A percentile compares a stretch with the other conserved stretches of the same genome.
Evolutionary conservation across 106 monocot species (phyloP).

Genomic region (Amphibolis antarctica): DNA sequence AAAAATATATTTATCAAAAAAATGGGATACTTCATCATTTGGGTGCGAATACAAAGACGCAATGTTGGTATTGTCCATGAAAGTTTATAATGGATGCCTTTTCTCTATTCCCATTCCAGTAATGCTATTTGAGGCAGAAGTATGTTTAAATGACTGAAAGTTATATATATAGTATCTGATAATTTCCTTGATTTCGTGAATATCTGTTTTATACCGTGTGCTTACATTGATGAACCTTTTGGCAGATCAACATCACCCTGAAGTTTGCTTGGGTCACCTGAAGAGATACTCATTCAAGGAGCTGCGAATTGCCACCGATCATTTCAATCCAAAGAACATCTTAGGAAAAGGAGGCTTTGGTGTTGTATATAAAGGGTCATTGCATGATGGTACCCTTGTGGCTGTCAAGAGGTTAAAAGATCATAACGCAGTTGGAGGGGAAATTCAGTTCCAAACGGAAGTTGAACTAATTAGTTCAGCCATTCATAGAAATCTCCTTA

Average conservation of each 20-base stretch:
- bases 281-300: conserved; percentile 82
- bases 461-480: conserved; percentile 93
- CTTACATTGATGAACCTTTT: not conserved
- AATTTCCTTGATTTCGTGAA: no score
- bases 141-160: no score
- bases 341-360: conserved; percentile 92
- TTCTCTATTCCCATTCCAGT: no score
- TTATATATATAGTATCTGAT: no score
- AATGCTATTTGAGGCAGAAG: no score
- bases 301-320: conserved; percentile 66
- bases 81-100: no score
- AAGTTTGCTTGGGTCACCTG: conserved; percentile 71
- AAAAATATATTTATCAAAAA: not conserved
- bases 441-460: conserved; percentile 86
- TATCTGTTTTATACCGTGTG: not conserved
- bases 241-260: conserved; percentile 88
- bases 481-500: conserved; percentile 80
- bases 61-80: no score
- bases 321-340: conserved; percentile 79
- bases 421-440: conserved; percentile 64
- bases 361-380: conserved; percentile 72
- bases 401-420: conserved; percentile 93
- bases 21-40: no score
- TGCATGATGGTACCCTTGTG: conserved; percentile 66
- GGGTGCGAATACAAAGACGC: no score